phyloP scores from a whole-genome alignment of 805 yeast species.

The Candida vaughaniae region DNA sequence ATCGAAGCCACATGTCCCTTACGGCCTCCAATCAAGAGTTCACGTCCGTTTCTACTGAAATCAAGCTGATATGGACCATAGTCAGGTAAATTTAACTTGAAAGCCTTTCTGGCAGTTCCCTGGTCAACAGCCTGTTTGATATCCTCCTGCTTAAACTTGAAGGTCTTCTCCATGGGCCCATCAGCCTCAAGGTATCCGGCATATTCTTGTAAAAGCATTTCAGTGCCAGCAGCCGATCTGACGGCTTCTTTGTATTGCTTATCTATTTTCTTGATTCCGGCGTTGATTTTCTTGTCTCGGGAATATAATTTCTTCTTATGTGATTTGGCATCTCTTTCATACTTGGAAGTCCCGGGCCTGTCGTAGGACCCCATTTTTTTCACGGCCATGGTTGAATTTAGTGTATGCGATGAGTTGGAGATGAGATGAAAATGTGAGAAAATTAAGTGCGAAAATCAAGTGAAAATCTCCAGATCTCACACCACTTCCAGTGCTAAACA shows the following conservation, averaged over 20 bases:
- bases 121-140: slow-evolving; percentile 74
- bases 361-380: slow-evolving; percentile 21
- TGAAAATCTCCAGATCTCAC: neutral
- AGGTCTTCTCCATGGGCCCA: slow-evolving; percentile 87
- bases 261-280: slow-evolving; percentile 67
- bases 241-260: slow-evolving; percentile 74
- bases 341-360: slow-evolving; percentile 24
- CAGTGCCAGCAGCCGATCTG: slow-evolving; percentile 82
- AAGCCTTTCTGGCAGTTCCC: slow-evolving; percentile 69
- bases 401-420: slow-evolving; percentile 3
- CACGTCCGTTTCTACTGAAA: slow-evolving; percentile 86
- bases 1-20: slow-evolving; percentile 95
- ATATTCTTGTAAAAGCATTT: slow-evolving; percentile 79
- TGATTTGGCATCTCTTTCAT: slow-evolving; percentile 21
- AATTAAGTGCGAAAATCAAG: neutral
- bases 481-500: too few relatives aligned
- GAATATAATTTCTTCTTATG: slow-evolving; percentile 27
- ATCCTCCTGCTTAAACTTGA: slow-evolving; percentile 78
- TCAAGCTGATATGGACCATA: slow-evolving; percentile 86
- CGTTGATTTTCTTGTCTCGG: slow-evolving; percentile 56
- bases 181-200: slow-evolving; percentile 90
- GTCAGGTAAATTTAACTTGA: slow-evolving; percentile 68
- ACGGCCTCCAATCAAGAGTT: slow-evolving; percentile 77
- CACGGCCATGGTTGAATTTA: slow-evolving; percentile 14
- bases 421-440: slow-evolving; percentile 1